Conservation (phyloP, 2,329 filamentous ascomycete genomes). For the Myriosclerotinia curreyana region DNA sequence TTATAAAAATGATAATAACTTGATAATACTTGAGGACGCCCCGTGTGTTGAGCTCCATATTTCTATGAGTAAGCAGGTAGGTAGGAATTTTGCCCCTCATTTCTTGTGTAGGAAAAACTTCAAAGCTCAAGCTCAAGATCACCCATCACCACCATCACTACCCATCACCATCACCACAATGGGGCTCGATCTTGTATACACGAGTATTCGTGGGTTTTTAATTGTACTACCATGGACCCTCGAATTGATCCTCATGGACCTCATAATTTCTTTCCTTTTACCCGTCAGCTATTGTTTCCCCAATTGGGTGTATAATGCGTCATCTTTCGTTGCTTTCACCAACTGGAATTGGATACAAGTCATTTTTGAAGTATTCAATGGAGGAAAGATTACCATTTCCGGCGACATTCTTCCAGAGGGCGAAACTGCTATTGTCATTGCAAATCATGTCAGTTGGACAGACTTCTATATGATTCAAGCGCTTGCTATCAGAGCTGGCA, state of each 20-base stretch:
- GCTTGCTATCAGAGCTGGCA: conserved; percentile 51
- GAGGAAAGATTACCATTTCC: conserved; percentile 51
- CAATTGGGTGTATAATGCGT: conserved; percentile 50
- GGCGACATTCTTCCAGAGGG: conserved; percentile 50
- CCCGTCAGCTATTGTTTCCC: conserved; percentile 49
- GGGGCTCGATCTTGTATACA: conserved; percentile 22
- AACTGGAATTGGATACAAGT: conserved; percentile 57
- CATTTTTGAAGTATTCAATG: conserved; percentile 55
- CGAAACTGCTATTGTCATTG: conserved; percentile 60
- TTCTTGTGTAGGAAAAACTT: neutral
- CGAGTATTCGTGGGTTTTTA: conserved; percentile 45
- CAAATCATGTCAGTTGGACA: conserved; percentile 59
- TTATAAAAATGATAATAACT: too few relatives aligned
- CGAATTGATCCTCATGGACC: conserved; percentile 51
- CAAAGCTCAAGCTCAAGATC: neutral
- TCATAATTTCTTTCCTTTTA: conserved; percentile 50
- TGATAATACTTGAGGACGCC: too few relatives aligned
- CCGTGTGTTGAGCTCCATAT: conserved; percentile 18
- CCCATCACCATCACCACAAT: neutral
- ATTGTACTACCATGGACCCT: conserved; percentile 52
- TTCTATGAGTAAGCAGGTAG: conserved; percentile 16
- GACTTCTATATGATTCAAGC: conserved; percentile 65
- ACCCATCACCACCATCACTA: neutral
- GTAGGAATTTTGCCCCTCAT: conserved; percentile 13
- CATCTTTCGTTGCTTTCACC: conserved; percentile 52